These are phyloP conservation scores for Thelephora terrestris DNA, from an alignment of 1,284 basidiomycete genomes.

Conservation along the genomic window DNA sequence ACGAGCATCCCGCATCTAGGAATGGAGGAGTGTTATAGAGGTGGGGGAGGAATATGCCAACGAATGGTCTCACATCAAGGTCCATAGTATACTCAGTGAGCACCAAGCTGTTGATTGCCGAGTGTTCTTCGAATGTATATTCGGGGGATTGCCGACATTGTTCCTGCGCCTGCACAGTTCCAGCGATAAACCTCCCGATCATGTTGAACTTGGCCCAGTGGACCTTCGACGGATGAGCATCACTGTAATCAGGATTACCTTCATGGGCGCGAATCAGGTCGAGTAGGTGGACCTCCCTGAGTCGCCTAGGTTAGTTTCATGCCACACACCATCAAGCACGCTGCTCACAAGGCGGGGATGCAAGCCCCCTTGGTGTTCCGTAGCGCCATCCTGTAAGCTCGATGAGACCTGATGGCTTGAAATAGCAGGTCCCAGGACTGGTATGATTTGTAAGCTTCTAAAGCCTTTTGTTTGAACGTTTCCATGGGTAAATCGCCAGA, in stretches of 20 bases:
- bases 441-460: conserved; percentile 57
- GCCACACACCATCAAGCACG: neutral
- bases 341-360: conserved; percentile 66
- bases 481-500: conserved; percentile 64
- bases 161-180: conserved; percentile 60
- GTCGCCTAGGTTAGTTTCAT: conserved; percentile 8
- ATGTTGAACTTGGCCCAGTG: conserved; percentile 84
- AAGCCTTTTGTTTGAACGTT: conserved; percentile 48
- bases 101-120: conserved; percentile 41
- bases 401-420: conserved; percentile 60
- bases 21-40: conserved; percentile 3
- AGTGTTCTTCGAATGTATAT: conserved; percentile 46
- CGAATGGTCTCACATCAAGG: conserved; percentile 38
- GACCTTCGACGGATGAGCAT: conserved; percentile 50
- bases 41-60: neutral
- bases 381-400: conserved; percentile 70
- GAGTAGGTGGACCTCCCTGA: conserved; percentile 75
- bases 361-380: conserved; percentile 72
- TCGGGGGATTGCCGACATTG: conserved; percentile 51
- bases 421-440: conserved; percentile 71
- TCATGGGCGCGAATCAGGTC: conserved; percentile 72
- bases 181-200: conserved; percentile 69
- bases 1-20: conserved; percentile 50
- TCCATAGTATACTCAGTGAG: conserved; percentile 48
- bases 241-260: conserved; percentile 58